Percentiles rank a stretch among this genome's conserved stretches.
These are phyloP conservation scores for Saccharomyces mikatae DNA, from an alignment of 805 yeast species.

Conservation along the genomic window DNA sequence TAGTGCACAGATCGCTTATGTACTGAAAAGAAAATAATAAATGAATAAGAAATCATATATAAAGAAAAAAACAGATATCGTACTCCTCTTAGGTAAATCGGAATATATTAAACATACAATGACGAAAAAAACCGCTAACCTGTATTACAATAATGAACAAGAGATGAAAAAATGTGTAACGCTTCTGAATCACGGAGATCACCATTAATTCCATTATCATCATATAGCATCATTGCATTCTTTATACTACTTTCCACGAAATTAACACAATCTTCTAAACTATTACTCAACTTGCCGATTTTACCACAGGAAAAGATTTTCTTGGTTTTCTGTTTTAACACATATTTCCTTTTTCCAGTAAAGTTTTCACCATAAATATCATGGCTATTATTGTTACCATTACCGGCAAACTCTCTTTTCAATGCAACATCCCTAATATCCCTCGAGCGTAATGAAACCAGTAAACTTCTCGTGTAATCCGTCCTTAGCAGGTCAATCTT, in stretches of 20 bases:
- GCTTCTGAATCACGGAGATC: slow-evolving; percentile 9
- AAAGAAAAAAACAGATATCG: neutral
- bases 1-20: neutral
- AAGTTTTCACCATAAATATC: neutral
- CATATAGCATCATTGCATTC: slow-evolving; percentile 19
- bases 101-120: neutral
- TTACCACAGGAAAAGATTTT: slow-evolving; percentile 26
- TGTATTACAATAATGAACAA: slow-evolving; percentile 3
- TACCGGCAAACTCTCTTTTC: slow-evolving; percentile 11
- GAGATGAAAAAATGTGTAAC: slow-evolving; percentile 9
- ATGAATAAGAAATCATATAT: neutral
- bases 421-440: slow-evolving; percentile 32
- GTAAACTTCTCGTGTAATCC: slow-evolving; percentile 20
- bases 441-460: slow-evolving; percentile 32
- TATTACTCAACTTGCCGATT: slow-evolving; percentile 14
- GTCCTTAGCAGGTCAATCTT: slow-evolving; percentile 38
- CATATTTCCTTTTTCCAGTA: neutral
- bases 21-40: neutral
- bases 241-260: slow-evolving; percentile 17
- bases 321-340: slow-evolving; percentile 22
- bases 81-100: neutral
- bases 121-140: neutral
- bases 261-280: slow-evolving; percentile 16
- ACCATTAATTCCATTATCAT: slow-evolving; percentile 8
- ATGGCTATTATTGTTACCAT: slow-evolving; percentile 3